phyloP scores from a whole-genome alignment of 257 asterid species.

The Fraxinus cuspidata region DNA sequence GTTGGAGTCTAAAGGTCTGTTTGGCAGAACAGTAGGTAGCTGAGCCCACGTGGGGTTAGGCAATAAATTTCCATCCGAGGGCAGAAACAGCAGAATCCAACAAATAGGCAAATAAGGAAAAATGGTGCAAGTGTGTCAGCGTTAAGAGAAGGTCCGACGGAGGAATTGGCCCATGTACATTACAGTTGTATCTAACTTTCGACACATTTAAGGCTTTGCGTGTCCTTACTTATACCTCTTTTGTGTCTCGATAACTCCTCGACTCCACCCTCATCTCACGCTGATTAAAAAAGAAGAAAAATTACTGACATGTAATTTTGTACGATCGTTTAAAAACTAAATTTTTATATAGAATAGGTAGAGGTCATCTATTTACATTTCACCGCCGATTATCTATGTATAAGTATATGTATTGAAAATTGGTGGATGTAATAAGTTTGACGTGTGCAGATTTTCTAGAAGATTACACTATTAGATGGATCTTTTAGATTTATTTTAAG shows the following conservation, averaged over 20 bases:
- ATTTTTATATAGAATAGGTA: no score
- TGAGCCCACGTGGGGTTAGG: constrained; percentile 48
- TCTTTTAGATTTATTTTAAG: no score
- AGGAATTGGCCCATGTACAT: background rate
- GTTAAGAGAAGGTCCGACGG: constrained; percentile 24
- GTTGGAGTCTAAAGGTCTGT: constrained; percentile 36
- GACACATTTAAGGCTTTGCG: constrained; percentile 87
- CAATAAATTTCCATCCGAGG: constrained; percentile 23
- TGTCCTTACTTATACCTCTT: constrained; percentile 37
- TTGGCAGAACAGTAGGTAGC: constrained; percentile 30
- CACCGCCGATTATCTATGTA: no score
- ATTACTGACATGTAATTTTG: no score
- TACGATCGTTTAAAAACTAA: no score
- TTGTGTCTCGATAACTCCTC: constrained; percentile 5
- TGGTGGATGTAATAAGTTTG: no score
- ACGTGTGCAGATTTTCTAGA: no score
- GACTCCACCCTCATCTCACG: background rate
- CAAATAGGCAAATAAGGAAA: constrained; percentile 39
- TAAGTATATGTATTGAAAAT: no score
- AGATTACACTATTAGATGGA: no score
- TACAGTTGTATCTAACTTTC: constrained; percentile 38
- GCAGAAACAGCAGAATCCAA: constrained; percentile 39
- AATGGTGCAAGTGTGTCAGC: constrained; percentile 31
- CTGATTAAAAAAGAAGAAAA: background rate
- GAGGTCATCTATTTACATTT: no score